These are phyloP conservation scores for Curvularia lunata DNA, from an alignment of 2,329 filamentous ascomycete genomes.

Conservation along the genomic window DNA sequence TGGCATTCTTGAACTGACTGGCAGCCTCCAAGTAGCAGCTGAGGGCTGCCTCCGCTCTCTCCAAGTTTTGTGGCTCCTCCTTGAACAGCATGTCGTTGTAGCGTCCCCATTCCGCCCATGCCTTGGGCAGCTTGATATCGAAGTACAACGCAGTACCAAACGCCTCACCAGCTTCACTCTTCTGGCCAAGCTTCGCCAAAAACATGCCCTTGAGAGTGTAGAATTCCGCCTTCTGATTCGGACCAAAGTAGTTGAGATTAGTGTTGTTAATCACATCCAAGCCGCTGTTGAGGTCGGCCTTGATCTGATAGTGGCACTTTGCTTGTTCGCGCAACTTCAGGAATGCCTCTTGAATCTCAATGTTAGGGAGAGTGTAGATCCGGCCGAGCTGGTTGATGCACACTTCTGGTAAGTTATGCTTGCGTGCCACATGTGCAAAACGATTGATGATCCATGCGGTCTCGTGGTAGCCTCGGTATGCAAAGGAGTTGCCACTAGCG, in stretches of 20 bases:
- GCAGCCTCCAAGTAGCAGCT: constrained; percentile 97
- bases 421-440: constrained; percentile 95
- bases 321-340: constrained; percentile 97
- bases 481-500: constrained; percentile 88
- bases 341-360: constrained; percentile 99
- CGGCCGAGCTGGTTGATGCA: constrained; percentile 96
- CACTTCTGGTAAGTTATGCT: constrained; percentile 94
- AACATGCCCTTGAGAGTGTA: constrained; percentile 99
- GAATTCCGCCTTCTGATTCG: constrained; percentile 96
- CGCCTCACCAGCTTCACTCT: constrained; percentile 88
- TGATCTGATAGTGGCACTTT: constrained; percentile 98
- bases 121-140: constrained; percentile 92
- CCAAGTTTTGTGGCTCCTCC: constrained; percentile 80
- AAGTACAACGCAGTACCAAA: constrained; percentile 96
- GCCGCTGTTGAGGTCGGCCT: constrained; percentile 86
- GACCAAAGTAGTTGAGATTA: constrained; percentile 97
- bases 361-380: constrained; percentile 98
- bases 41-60: constrained; percentile 85
- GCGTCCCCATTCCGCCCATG: constrained; percentile 98
- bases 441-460: constrained; percentile 99
- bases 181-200: constrained; percentile 88
- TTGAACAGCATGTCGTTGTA: constrained; percentile 98
- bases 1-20: constrained; percentile 95
- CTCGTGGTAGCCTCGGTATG: constrained; percentile 96
- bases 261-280: constrained; percentile 99